Percentiles rank a stretch among this genome's conserved stretches.
phyloP scores from a whole-genome alignment of 2,329 filamentous ascomycete genomes.

The Macroventuria anomochaeta region DNA sequence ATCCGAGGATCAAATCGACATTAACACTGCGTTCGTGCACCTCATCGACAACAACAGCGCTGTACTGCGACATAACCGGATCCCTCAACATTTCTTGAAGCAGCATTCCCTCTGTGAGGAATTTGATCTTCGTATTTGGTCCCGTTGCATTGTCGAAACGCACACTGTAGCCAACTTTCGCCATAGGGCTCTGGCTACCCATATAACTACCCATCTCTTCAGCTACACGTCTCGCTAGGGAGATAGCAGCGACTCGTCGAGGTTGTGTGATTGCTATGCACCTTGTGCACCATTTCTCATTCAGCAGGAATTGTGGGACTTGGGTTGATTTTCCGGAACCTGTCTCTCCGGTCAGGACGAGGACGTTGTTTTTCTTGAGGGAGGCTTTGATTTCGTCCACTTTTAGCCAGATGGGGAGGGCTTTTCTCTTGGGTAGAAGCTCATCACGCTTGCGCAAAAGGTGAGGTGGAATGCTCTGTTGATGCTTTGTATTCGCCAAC shows the following conservation, averaged over 20 bases:
- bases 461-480: conserved; percentile 27
- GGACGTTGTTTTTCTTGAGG: conserved; percentile 70
- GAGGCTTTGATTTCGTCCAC: conserved; percentile 71
- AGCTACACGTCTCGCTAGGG: conserved; percentile 84
- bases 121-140: conserved; percentile 87
- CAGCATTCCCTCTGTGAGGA: conserved; percentile 94
- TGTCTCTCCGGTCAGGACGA: conserved; percentile 90
- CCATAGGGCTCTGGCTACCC: conserved; percentile 63
- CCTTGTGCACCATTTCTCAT: conserved; percentile 81
- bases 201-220: conserved; percentile 76
- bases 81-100: conserved; percentile 92
- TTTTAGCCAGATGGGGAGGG: conserved; percentile 81
- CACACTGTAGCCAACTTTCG: conserved; percentile 87
- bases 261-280: conserved; percentile 91
- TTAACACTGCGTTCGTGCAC: conserved; percentile 96
- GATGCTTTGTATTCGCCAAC: background rate
- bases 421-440: conserved; percentile 63
- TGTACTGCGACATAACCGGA: conserved; percentile 81
- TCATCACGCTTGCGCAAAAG: conserved; percentile 54
- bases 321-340: conserved; percentile 98
- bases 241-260: conserved; percentile 89
- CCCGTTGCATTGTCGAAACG: conserved; percentile 89
- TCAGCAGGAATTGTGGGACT: conserved; percentile 85
- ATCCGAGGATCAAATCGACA: conserved; percentile 88
- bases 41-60: conserved; percentile 90